Conservation (phyloP, 192 early-diverging fungal genomes). For the Diversispora eburnea region DNA sequence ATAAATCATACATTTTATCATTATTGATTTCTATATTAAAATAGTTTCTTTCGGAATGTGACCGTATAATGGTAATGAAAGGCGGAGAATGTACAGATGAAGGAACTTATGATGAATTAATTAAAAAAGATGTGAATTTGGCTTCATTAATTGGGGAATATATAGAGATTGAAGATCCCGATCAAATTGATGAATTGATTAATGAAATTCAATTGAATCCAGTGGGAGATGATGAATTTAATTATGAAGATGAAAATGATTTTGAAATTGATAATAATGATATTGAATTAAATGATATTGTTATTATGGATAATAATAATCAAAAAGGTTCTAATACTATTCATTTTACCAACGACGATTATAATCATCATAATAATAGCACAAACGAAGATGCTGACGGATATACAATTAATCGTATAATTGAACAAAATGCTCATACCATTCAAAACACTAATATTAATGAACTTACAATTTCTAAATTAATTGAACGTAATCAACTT, state of each 20-base stretch:
- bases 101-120: slow-evolving; percentile 60
- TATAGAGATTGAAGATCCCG: slow-evolving; percentile 56
- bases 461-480: slow-evolving; percentile 67
- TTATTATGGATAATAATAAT: too few species aligned
- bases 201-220: slow-evolving; percentile 41
- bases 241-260: slow-evolving; percentile 33
- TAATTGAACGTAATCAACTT: slow-evolving; percentile 66
- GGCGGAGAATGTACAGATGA: slow-evolving; percentile 48
- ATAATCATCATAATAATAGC: neutral
- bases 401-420: slow-evolving; percentile 50
- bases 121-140: slow-evolving; percentile 59
- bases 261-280: neutral
- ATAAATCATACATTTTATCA: neutral
- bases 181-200: slow-evolving; percentile 43
- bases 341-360: neutral
- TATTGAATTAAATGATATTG: neutral
- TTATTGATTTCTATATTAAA: neutral
- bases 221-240: slow-evolving; percentile 33
- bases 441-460: slow-evolving; percentile 58
- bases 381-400: slow-evolving; percentile 34
- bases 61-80: slow-evolving; percentile 59
- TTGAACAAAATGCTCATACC: slow-evolving; percentile 51
- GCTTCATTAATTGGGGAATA: slow-evolving; percentile 61
- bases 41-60: slow-evolving; percentile 52
- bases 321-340: too few species aligned